Evolutionary conservation across 2,329 filamentous ascomycete genomes (phyloP).

Genomic region (Paraphoma chrysanthemicola): DNA sequence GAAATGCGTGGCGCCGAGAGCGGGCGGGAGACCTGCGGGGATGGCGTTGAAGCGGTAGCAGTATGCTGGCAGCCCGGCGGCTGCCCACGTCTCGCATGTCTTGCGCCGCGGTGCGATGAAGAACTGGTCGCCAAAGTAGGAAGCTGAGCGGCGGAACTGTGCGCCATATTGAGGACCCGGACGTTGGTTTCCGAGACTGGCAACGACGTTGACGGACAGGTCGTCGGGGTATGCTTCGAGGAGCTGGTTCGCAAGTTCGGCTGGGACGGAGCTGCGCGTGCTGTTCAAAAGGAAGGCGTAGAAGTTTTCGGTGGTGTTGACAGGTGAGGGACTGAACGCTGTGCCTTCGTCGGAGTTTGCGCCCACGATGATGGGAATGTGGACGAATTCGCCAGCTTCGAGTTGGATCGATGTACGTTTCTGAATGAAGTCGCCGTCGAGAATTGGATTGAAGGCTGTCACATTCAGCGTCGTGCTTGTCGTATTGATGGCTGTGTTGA

Average conservation of each 20-base stretch:
- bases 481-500: conserved; percentile 62
- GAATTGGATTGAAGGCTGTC: conserved; percentile 49
- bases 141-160: conserved; percentile 61
- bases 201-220: conserved; percentile 33
- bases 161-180: conserved; percentile 30
- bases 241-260: conserved; percentile 27
- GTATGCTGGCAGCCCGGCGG: conserved; percentile 59
- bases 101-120: conserved; percentile 65
- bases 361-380: conserved; percentile 69
- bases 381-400: conserved; percentile 64
- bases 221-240: conserved; percentile 41
- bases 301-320: conserved; percentile 65
- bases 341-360: conserved; percentile 72
- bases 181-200: conserved; percentile 25
- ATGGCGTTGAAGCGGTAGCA: conserved; percentile 69
- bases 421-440: conserved; percentile 65
- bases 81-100: conserved; percentile 60
- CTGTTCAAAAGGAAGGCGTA: conserved; percentile 45
- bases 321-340: conserved; percentile 59
- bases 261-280: conserved; percentile 29
- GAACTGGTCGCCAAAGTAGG: conserved; percentile 59
- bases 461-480: conserved; percentile 34
- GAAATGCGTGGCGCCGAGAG: conserved; percentile 61
- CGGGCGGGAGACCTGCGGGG: conserved; percentile 52
- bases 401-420: conserved; percentile 63